Evolutionary conservation across 2,329 filamentous ascomycete genomes (phyloP).

Genomic region (Beauveria australis): DNA sequence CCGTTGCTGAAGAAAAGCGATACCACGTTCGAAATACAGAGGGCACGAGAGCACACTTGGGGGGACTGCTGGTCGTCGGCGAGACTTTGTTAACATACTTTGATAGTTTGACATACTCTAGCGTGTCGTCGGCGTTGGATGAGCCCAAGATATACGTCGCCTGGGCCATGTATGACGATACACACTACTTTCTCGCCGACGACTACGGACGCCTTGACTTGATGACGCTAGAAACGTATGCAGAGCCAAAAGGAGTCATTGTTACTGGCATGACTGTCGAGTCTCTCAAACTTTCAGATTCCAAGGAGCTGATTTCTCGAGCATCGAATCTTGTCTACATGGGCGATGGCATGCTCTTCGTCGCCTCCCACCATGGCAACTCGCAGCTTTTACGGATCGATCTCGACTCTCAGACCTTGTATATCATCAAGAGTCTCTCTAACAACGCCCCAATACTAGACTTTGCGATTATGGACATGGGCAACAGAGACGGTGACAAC

Average conservation of each 20-base stretch:
- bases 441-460: slow-evolving; percentile 92
- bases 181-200: slow-evolving; percentile 80
- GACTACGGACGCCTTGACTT: slow-evolving; percentile 82
- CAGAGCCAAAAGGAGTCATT: slow-evolving; percentile 55
- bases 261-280: slow-evolving; percentile 67
- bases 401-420: slow-evolving; percentile 35
- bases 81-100: slow-evolving; percentile 81
- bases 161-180: slow-evolving; percentile 78
- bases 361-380: slow-evolving; percentile 89
- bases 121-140: slow-evolving; percentile 55
- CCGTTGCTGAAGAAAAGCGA: slow-evolving; percentile 48
- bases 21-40: slow-evolving; percentile 51
- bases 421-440: slow-evolving; percentile 57
- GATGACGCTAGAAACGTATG: slow-evolving; percentile 64
- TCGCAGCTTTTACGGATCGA: slow-evolving; percentile 68
- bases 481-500: slow-evolving; percentile 68
- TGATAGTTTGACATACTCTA: slow-evolving; percentile 64
- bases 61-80: slow-evolving; percentile 66
- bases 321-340: slow-evolving; percentile 75
- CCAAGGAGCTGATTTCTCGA: slow-evolving; percentile 50
- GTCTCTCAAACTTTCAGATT: slow-evolving; percentile 22
- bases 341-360: slow-evolving; percentile 63
- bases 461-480: slow-evolving; percentile 94
- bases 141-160: slow-evolving; percentile 83
- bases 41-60: slow-evolving; percentile 48